Base-by-base conservation (phyloP, 2,329 filamentous ascomycete species). In the Alternaria sp. region DNA sequence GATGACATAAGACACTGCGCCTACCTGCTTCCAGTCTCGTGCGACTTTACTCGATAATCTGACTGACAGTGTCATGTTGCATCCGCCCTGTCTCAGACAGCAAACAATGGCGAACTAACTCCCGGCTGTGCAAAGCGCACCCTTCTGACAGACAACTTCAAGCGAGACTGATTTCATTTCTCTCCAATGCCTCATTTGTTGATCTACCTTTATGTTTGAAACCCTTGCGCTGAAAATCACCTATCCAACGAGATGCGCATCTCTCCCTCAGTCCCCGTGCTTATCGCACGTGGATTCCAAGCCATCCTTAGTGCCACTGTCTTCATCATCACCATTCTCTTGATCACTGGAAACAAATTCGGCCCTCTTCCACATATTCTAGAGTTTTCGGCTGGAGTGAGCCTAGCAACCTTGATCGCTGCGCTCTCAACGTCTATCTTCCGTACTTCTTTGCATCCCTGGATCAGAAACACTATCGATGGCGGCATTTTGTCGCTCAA, bases 381-480 rank as follows among this genome's bases (percentile, higher is more conserved):
- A 11, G 47, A 36, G 9, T 67, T 57, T 32, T 36, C 54, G n/a
- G 54, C 59, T 7, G 62, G 66, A 32, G 61, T 67, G 5, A 64
- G 68, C 18, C 63, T 47, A 7, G 8, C 66, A 5, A 54, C 65
- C 0, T 43, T 74, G 5, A 3, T 70, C 0, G 60, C 61, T 14
- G 66, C 54, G 14, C 39, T 66, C 20, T 22, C 67, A n/a, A 62
- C 64, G 9, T 42, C 61, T 7, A 61, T 54, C 11, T 65, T 56
- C 55, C 38, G 66, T 5, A 57, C 63, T 3, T 36, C 60, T 1
- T 43, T 72, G 12, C 56, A 66, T 30, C 62, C 62, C 9, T 62
- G 66, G n/a, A 55, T 74, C n/a, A 57, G 46, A 3, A 51, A 59
- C n/a, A 32, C 60, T 2, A 61, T 70, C 1, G 72, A 73, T 42